A percentile compares a stretch with the other conserved stretches of the same genome.
Evolutionary conservation across 1,284 basidiomycete genomes (phyloP).

Genomic region (Ustilago loliicola): DNA sequence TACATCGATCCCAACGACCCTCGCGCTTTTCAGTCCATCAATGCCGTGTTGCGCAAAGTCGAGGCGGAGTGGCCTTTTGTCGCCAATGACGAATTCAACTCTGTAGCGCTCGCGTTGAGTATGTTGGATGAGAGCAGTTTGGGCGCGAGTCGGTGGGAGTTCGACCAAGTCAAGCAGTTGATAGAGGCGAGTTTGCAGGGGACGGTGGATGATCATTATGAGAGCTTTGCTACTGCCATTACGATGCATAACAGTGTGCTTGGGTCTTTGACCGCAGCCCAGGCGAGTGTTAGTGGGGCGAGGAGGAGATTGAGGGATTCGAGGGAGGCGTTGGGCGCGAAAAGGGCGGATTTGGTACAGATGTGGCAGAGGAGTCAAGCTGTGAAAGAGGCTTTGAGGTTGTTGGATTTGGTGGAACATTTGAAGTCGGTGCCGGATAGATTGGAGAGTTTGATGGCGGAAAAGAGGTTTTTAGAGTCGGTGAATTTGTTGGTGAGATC

Average conservation of each 20-base stretch:
- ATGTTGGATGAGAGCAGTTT: conserved; percentile 66
- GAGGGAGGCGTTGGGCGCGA: conserved; percentile 66
- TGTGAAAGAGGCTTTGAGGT: conserved; percentile 65
- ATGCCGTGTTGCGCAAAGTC: conserved; percentile 68
- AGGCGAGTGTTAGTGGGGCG: conserved; percentile 59
- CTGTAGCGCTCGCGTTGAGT: conserved; percentile 62
- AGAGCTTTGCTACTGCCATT: conserved; percentile 70
- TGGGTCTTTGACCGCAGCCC: conserved; percentile 52
- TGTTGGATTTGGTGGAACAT: conserved; percentile 72
- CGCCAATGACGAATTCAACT: conserved; percentile 67
- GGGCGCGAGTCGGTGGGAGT: conserved; percentile 57
- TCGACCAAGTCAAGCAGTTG: conserved; percentile 59
- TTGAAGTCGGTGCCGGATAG: conserved; percentile 91
- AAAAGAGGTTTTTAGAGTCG: conserved; percentile 92
- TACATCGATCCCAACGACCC: conserved; percentile 59
- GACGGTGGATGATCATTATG: conserved; percentile 69
- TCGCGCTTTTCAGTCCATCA: conserved; percentile 61
- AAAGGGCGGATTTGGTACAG: conserved; percentile 68
- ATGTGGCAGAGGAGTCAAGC: conserved; percentile 68
- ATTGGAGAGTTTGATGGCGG: conserved; percentile 92
- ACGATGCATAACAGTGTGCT: conserved; percentile 68
- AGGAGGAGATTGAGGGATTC: conserved; percentile 60
- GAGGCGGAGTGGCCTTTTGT: conserved; percentile 67
- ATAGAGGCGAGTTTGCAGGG: conserved; percentile 67
- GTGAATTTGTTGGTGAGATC: conserved; percentile 88